A percentile compares a stretch with the other conserved stretches of the same genome.
Conservation (phyloP, 2,329 filamentous ascomycete genomes). For the Akanthomyces dipterigenus region DNA sequence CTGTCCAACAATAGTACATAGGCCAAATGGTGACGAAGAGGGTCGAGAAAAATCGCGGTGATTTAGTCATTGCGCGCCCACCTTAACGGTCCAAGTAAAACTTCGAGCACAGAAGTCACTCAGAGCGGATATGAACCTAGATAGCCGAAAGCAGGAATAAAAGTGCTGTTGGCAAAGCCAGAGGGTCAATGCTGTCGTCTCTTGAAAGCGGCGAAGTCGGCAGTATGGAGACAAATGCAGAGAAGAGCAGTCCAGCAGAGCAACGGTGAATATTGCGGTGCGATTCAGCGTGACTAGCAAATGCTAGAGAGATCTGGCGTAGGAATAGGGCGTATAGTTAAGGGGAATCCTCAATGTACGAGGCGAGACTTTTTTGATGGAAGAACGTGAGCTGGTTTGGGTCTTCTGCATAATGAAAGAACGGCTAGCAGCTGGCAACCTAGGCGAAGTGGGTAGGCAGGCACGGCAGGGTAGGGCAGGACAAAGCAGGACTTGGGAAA, state of each 20-base stretch:
- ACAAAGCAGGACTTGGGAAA: no score
- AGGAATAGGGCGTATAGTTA: background rate
- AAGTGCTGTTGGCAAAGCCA: background rate
- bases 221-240: background rate
- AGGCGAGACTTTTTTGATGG: background rate
- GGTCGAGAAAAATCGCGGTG: no score
- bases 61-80: no score
- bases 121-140: background rate
- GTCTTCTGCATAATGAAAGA: conserved; percentile 11
- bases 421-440: background rate
- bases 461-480: no score
- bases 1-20: background rate
- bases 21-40: no score
- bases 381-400: conserved; percentile 11
- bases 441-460: background rate
- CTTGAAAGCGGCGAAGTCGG: background rate
- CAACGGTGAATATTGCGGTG: background rate
- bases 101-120: background rate
- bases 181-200: background rate
- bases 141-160: background rate
- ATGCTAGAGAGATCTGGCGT: background rate
- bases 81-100: no score
- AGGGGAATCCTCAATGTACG: background rate
- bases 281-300: background rate
- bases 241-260: background rate